These are phyloP conservation scores for Gaertneriomyces sp. DNA, from an alignment of 192 early-diverging fungal genomes.

Conservation along the genomic window DNA sequence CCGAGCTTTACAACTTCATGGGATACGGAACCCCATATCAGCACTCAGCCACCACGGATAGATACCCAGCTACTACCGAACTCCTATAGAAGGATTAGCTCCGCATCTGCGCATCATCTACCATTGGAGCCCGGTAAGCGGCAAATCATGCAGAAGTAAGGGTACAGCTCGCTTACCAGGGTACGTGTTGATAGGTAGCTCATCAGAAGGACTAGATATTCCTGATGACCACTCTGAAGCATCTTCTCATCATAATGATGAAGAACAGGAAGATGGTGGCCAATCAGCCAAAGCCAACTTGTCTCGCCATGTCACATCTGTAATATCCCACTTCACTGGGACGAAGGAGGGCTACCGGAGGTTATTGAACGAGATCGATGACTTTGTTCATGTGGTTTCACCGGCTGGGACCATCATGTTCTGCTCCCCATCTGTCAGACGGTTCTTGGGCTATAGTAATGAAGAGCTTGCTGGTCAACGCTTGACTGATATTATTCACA, in stretches of 20 bases:
- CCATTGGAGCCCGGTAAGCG: no score
- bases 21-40: no score
- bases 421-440: conserved; percentile 27
- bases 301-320: conserved; percentile 44
- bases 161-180: no score
- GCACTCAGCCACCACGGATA: no score
- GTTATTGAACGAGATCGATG: conserved; percentile 38
- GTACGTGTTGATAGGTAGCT: no score
- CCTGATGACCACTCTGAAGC: neutral
- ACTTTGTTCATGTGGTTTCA: conserved; percentile 37
- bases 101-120: no score
- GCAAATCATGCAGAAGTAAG: no score
- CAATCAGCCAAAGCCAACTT: conserved; percentile 17
- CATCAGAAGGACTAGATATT: neutral
- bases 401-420: conserved; percentile 25
- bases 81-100: no score
- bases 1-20: no score
- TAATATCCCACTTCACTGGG: conserved; percentile 42
- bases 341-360: conserved; percentile 32
- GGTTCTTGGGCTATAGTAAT: conserved; percentile 24
- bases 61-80: no score
- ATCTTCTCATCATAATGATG: neutral
- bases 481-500: conserved; percentile 27
- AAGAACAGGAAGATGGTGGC: conserved; percentile 20
- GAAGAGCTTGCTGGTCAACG: conserved; percentile 26